Percentiles rank a stretch among this genome's conserved stretches.
These are phyloP conservation scores for Dactylellina sp. DNA, from an alignment of 2,329 filamentous ascomycete genomes.

Conservation along the genomic window DNA sequence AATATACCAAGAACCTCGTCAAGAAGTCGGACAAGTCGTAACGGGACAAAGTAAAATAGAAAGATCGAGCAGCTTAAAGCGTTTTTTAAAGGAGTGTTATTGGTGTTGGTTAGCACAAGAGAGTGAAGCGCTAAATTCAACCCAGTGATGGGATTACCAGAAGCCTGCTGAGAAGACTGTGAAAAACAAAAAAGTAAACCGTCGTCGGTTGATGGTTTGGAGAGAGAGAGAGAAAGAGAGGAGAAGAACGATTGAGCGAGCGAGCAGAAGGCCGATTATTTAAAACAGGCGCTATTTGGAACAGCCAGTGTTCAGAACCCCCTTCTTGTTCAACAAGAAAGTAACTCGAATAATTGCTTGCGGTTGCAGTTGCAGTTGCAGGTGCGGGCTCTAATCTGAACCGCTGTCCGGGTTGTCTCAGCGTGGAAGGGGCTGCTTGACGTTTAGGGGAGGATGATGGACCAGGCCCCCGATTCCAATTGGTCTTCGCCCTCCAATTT, in stretches of 20 bases:
- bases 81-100: slow-evolving; percentile 55
- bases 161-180: slow-evolving; percentile 44
- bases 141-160: slow-evolving; percentile 53
- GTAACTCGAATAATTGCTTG: slow-evolving; percentile 2
- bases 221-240: slow-evolving; percentile 31
- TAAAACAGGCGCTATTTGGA: slow-evolving; percentile 55
- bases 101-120: slow-evolving; percentile 55
- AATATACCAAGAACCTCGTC: slow-evolving; percentile 51
- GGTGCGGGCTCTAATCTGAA: no score
- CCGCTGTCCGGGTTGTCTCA: slow-evolving; percentile 37
- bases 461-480: slow-evolving; percentile 48
- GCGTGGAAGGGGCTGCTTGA: slow-evolving; percentile 15
- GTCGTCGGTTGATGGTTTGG: slow-evolving; percentile 49
- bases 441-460: slow-evolving; percentile 50
- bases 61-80: slow-evolving; percentile 31
- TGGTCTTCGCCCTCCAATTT: slow-evolving; percentile 43
- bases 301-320: background rate
- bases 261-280: slow-evolving; percentile 53
- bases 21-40: slow-evolving; percentile 50
- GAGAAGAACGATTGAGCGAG: slow-evolving; percentile 27
- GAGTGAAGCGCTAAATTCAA: slow-evolving; percentile 56
- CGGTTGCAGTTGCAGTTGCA: slow-evolving; percentile 39
- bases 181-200: slow-evolving; percentile 46
- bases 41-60: slow-evolving; percentile 36
- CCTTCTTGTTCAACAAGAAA: slow-evolving; percentile 6